These are phyloP conservation scores for Pseudopyrenochaeta lycopersici DNA, from an alignment of 2,329 filamentous ascomycete genomes.

Conservation along the genomic window DNA sequence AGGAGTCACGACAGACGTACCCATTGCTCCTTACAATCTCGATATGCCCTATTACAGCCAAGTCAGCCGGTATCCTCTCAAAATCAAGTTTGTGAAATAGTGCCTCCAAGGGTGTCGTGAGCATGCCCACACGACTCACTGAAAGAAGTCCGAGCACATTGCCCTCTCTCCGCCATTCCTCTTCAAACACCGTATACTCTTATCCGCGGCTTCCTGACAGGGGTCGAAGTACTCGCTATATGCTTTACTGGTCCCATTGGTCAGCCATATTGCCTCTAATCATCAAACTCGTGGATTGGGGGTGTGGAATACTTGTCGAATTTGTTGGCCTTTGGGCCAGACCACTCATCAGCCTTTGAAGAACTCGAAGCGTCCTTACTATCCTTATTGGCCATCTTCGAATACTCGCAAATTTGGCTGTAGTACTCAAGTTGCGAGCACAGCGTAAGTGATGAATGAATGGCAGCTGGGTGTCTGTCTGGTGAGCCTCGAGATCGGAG, in stretches of 20 bases:
- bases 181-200: conserved; percentile 86
- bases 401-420: too few relatives aligned
- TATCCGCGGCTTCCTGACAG: conserved; percentile 88
- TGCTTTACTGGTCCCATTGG: conserved; percentile 71
- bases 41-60: conserved; percentile 73
- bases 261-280: conserved; percentile 10
- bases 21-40: conserved; percentile 95
- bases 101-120: not conserved
- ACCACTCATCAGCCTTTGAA: conserved; percentile 32
- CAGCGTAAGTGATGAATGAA: too few relatives aligned
- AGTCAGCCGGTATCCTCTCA: not conserved
- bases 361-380: conserved; percentile 11
- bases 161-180: conserved; percentile 85
- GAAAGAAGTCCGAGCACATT: conserved; percentile 96
- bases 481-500: not conserved
- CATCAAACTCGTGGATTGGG: not conserved
- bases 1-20: conserved; percentile 60
- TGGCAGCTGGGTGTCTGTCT: not conserved
- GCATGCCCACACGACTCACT: conserved; percentile 62
- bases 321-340: conserved; percentile 42
- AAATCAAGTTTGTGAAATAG: not conserved
- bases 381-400: too few relatives aligned
- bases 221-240: conserved; percentile 93
- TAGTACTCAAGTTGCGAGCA: not conserved
- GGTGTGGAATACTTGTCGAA: conserved; percentile 50